Base-by-base conservation (phyloP, 441 rosid genomes). In the Biscutella auriculata region DNA sequence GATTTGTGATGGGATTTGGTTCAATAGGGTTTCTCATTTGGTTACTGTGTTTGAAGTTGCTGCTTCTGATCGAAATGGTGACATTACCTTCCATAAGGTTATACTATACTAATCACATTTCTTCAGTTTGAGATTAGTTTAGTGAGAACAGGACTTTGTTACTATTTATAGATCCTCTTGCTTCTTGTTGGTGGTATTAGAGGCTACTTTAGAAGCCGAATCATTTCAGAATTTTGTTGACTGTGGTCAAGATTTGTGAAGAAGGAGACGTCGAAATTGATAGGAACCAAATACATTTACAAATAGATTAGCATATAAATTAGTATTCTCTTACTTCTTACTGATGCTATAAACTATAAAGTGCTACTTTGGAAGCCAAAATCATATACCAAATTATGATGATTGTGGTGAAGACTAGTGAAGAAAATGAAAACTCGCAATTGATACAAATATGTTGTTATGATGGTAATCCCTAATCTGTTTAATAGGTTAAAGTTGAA, bases 1-100 rank as follows among this genome's bases (percentile, higher is more conserved):
- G 79, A 81, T 93, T 32, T 93, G 97, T 70, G 95, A 87, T 73
- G 99, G 97, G 19, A 57, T 89, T 80, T 89, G 96, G 93, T 82
- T 93, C 62, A 93, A 89, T 57, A 76, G 96, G 54, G 76, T 74
- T 72, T 77, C 79, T 29, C 70, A 78, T 51, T 65, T 84, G 75
- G 79, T 89, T 19, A 85, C 93, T 10, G 79, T 89, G 52, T 93
- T 85, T 73, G 88, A 82, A 58, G 96, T 95, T 3, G 97, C 83
- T 26, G 93, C 79, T 2, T 93, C 96, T 17, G 97, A 93, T 63
- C 66, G 64, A 58, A 67, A 66, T 42, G 97, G 91, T 2, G 83
- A 89, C 57, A 93, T 85, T 62, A 85, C 96, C 25, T 81, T 93
- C 66, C 82, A 93, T 50, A 93, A 89, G 97, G 99, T 93, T n/a